phyloP scores from a whole-genome alignment of 495 filamentous ascomycete species.

The Lophiotrema nucula region DNA sequence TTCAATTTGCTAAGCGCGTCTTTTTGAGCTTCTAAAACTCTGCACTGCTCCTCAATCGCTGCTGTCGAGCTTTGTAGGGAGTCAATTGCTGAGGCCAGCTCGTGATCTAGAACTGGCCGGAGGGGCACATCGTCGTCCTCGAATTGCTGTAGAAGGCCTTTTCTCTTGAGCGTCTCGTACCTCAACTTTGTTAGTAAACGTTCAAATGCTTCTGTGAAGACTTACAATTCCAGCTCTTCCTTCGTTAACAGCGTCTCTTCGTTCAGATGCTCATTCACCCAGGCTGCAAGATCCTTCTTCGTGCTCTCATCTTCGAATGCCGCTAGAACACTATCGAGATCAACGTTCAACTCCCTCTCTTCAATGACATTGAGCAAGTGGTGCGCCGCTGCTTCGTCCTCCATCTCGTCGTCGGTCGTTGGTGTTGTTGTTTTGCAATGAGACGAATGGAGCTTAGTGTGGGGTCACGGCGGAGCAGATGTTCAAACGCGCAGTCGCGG shows the following conservation, averaged over 20 bases:
- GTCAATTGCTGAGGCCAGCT: constrained; percentile 36
- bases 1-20: constrained; percentile 35
- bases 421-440: constrained; percentile 11
- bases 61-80: constrained; percentile 39
- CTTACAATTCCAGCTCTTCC: constrained; percentile 42
- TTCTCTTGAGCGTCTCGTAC: constrained; percentile 22
- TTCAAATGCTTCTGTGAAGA: background rate
- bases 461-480: background rate
- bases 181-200: background rate
- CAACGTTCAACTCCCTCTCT: constrained; percentile 35
- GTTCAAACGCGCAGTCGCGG: constrained; percentile 22
- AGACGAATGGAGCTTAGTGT: background rate
- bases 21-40: constrained; percentile 39
- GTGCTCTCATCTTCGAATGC: constrained; percentile 38
- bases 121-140: constrained; percentile 13
- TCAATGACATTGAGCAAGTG: constrained; percentile 40
- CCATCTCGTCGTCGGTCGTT: constrained; percentile 10
- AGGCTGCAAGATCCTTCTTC: constrained; percentile 26
- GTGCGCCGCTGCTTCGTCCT: constrained; percentile 27
- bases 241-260: constrained; percentile 35
- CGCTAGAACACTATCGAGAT: constrained; percentile 37
- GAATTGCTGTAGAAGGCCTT: constrained; percentile 15
- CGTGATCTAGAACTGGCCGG: constrained; percentile 35
- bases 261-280: constrained; percentile 40
- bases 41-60: constrained; percentile 40